Evolutionary conservation across 2,329 filamentous ascomycete species (phyloP), one percentile per base, ranked within the genome.

Genomic region (Colletotrichum tanaceti): DNA sequence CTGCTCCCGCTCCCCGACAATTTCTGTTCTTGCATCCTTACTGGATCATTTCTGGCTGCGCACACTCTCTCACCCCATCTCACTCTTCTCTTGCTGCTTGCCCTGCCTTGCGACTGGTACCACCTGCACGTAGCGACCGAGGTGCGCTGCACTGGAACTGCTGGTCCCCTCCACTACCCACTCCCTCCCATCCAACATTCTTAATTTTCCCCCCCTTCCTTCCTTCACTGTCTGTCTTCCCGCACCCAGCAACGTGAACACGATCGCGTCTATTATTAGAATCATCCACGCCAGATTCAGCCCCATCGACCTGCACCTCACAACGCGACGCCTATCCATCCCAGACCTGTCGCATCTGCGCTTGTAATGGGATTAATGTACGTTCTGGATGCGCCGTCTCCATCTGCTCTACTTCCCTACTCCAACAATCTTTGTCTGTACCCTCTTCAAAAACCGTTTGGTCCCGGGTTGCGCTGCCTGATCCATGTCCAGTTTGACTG

Each of bases 251-350:
- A 66, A 75, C 70, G 75, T 79, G 78, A 81, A 80, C 81, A 82
- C 79, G 78, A 82, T 80, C 78, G 75, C 74, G 72, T 81, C 83
- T 85, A 84, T 84, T 82, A 83, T 84, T 85, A 84, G 83, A 80
- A 84, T 75, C 81, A 80, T 78, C 79, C 78, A 81, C 80, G 78
- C 80, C 80, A 82, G 81, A 81, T 83, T 81, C 82, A 83, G 81
- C 83, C 82, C 82, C 82, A 82, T 79, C 74, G 75, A 74, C 76
- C 75, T 78, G 77, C 77, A 79, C 74, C 73, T 75, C 72, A 73
- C 74, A 76, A 75, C 75, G 73, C 74, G 75, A 75, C 75, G 73
- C 74, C 74, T 73, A 65, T 64, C 73, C 71, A 73, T 73, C 72
- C 70, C 58, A 64, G 68, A 63, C 57, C 58, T 71, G 70, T 71